Conservation (phyloP, 768 basidiomycete genomes). For the Leccinum boreale region DNA sequence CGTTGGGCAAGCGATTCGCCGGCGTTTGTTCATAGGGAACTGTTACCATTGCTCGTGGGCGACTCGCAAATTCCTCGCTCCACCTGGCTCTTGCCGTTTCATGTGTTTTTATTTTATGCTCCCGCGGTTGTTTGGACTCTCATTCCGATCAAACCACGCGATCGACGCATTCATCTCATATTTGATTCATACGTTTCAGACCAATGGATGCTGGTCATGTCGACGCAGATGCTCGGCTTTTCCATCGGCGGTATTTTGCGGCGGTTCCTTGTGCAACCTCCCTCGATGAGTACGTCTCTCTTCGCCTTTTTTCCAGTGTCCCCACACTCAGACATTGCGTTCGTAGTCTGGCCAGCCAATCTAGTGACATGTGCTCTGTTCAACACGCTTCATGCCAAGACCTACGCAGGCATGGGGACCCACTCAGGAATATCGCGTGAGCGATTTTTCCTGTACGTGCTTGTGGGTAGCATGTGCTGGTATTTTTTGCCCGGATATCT, state of each 20-base stretch:
- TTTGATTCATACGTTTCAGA: constrained; percentile 27
- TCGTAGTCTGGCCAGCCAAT: constrained; percentile 70
- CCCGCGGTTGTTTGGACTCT: background rate
- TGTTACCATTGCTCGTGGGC: background rate
- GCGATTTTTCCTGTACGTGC: constrained; percentile 48
- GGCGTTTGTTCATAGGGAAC: background rate
- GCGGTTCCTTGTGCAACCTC: constrained; percentile 62
- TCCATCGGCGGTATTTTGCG: constrained; percentile 56
- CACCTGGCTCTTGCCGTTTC: background rate
- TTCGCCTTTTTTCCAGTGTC: background rate
- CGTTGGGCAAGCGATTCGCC: background rate
- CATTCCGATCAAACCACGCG: background rate
- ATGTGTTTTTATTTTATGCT: background rate
- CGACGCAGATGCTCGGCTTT: constrained; percentile 68
- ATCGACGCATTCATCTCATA: background rate
- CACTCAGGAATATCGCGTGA: constrained; percentile 50
- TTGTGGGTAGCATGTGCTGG: constrained; percentile 33
- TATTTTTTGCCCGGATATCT: constrained; percentile 74
- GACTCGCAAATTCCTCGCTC: too few relatives aligned
- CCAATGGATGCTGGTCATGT: constrained; percentile 63
- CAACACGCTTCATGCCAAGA: constrained; percentile 67
- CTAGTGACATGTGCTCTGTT: constrained; percentile 69
- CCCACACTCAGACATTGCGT: constrained; percentile 26
- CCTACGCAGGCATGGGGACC: constrained; percentile 40
- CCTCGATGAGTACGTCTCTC: constrained; percentile 53